Conservation (phyloP, 169 alveolate genomes). For the Cryptosporidium parvum region DNA sequence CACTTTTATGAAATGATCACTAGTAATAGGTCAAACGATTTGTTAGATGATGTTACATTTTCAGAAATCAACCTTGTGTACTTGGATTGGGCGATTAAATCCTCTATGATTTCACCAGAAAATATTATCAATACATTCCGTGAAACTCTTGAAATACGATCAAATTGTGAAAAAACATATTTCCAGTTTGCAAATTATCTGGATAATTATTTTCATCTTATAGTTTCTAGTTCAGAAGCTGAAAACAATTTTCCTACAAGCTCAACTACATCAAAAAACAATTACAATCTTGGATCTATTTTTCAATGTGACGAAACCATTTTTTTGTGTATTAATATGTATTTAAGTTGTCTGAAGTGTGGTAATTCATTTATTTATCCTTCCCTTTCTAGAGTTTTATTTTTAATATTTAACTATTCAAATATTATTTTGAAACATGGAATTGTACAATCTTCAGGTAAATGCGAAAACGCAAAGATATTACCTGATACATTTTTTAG, state of each 20-base stretch:
- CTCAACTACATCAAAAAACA: background rate
- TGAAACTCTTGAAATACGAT: slow-evolving; percentile 39
- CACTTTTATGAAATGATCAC: slow-evolving; percentile 25
- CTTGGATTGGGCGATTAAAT: slow-evolving; percentile 65
- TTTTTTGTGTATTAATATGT: slow-evolving; percentile 54
- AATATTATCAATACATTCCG: slow-evolving; percentile 26
- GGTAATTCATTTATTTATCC: slow-evolving; percentile 62
- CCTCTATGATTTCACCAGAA: slow-evolving; percentile 71
- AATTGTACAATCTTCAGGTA: background rate
- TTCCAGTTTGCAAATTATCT: slow-evolving; percentile 65
- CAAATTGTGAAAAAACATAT: slow-evolving; percentile 72
- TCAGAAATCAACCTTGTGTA: slow-evolving; percentile 49
- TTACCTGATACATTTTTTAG: slow-evolving; percentile 12
- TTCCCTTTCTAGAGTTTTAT: slow-evolving; percentile 62
- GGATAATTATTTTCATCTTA: slow-evolving; percentile 61
- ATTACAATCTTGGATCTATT: slow-evolving; percentile 34
- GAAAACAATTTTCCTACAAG: slow-evolving; percentile 23
- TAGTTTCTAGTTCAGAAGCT: slow-evolving; percentile 31
- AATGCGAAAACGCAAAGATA: slow-evolving; percentile 25
- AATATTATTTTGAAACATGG: slow-evolving; percentile 21
- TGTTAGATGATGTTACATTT: slow-evolving; percentile 23
- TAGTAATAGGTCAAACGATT: background rate
- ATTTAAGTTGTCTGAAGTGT: slow-evolving; percentile 40
- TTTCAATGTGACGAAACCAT: slow-evolving; percentile 61
- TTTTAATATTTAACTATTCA: slow-evolving; percentile 62